phyloP scores from a whole-genome alignment of 1,284 basidiomycete species.

The Leccinum fuscescens region DNA sequence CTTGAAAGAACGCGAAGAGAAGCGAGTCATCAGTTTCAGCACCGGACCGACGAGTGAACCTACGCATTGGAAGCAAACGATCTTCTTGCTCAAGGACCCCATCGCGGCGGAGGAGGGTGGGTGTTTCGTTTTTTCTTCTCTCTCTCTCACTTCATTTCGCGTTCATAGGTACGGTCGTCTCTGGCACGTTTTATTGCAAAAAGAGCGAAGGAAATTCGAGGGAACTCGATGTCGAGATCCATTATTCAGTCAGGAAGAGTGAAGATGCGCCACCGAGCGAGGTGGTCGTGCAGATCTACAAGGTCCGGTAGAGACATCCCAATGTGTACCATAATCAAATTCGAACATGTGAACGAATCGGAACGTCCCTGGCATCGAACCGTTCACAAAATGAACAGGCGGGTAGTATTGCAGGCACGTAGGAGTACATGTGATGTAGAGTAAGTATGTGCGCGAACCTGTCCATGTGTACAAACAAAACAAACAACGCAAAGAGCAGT shows the following conservation, averaged over 20 bases:
- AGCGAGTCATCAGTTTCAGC: conserved; percentile 78
- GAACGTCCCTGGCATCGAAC: not conserved
- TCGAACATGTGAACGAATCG: not conserved
- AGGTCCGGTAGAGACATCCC: conserved; percentile 54
- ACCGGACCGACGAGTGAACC: conserved; percentile 85
- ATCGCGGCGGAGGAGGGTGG: conserved; percentile 72
- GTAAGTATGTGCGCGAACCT: not conserved
- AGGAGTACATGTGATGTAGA: conserved; percentile 15
- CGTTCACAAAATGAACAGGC: not conserved
- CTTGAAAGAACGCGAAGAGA: conserved; percentile 41
- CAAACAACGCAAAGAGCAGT: not conserved
- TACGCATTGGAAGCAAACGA: conserved; percentile 98
- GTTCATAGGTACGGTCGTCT: conserved; percentile 65
- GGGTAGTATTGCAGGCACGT: conserved; percentile 14
- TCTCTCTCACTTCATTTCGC: not conserved
- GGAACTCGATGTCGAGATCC: conserved; percentile 91
- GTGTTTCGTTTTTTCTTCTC: conserved; percentile 18
- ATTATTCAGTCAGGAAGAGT: conserved; percentile 60
- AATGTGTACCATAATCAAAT: conserved; percentile 39
- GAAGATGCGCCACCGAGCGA: conserved; percentile 35
- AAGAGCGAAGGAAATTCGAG: conserved; percentile 84
- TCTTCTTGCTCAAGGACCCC: conserved; percentile 84
- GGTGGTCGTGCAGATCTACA: conserved; percentile 73
- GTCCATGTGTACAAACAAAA: conserved; percentile 6
- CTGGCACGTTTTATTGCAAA: conserved; percentile 79